Evolutionary conservation across 2,329 filamentous ascomycete genomes (phyloP), one percentile per base, ranked within the genome.

Genomic region (Exophiala mesophila): DNA sequence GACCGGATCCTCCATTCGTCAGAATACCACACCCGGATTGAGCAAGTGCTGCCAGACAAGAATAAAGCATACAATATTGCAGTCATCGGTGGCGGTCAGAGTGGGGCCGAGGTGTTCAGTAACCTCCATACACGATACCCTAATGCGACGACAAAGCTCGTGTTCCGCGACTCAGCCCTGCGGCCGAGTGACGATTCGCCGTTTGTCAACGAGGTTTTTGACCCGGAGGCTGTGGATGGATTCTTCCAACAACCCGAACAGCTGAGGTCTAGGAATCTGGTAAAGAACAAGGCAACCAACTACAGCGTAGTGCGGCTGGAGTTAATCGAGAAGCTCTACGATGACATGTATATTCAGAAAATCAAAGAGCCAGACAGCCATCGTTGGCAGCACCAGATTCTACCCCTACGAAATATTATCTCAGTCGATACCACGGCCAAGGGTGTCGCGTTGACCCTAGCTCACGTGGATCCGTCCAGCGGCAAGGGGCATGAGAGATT

Each of bases 151-250:
- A 89, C 88, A 0, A 77, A 73, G 24, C 67, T 98, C 44, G 70
- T 96, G 46, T 90, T 95, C 72, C 82, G 87, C 55, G 82, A 83
- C 30, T 79, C 88, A 50, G 88, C 90, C 43, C 68, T 98, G 47
- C 81, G 85, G 55, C 90, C 90, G 1, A 94, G 88, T 59, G 90
- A 98, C 60, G 92, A 97, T 63, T 95, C 88, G 40, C 92, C 90
- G 13, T 97, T 97, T 57, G 88, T 97, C 56, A 97, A 97, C 64
- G 88, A 92, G 58, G 86, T 97, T 60, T 97, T 97, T 72, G 88
- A 97, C 68, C 90, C 90, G 1, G 80, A 83, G 23, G 84, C 82
- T 46, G 81, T 94, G 20, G 85, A 94, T 61, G 72, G 73, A 32
- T 77, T 94, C 55, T 96, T 81, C 69, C 69, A 77, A 36, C 80